Percentiles rank a stretch among this genome's conserved stretches.
phyloP scores from a whole-genome alignment of 2,329 filamentous ascomycete species.

The Colletotrichum navitas region DNA sequence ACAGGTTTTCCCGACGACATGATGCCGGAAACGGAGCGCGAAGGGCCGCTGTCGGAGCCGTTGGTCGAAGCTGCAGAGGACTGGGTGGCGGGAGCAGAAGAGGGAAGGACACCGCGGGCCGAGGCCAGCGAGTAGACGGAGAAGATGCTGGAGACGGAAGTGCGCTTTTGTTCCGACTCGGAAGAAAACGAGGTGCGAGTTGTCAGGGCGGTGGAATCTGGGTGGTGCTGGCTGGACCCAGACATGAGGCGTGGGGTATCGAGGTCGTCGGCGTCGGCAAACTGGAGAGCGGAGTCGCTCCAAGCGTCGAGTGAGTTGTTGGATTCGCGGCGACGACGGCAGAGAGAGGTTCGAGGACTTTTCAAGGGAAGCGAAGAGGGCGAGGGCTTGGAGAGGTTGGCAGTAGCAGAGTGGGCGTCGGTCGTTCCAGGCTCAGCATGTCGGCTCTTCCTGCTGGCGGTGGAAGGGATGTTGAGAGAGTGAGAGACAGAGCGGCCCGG shows the following conservation, averaged over 20 bases:
- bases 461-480: conserved; percentile 60
- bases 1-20: conserved; percentile 60
- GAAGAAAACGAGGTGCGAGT: conserved; percentile 64
- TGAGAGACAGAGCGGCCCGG: conserved; percentile 48
- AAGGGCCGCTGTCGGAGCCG: conserved; percentile 62
- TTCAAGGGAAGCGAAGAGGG: conserved; percentile 58
- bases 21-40: conserved; percentile 60
- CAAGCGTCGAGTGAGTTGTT: conserved; percentile 54
- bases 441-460: conserved; percentile 67
- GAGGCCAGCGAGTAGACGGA: conserved; percentile 79
- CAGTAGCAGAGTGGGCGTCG: conserved; percentile 67
- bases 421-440: conserved; percentile 71
- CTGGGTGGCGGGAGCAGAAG: conserved; percentile 65
- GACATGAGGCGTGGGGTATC: conserved; percentile 62
- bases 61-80: conserved; percentile 66
- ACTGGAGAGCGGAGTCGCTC: conserved; percentile 57
- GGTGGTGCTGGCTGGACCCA: conserved; percentile 48
- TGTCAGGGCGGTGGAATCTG: conserved; percentile 51
- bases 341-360: conserved; percentile 56
- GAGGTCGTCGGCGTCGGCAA: conserved; percentile 61
- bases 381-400: conserved; percentile 75
- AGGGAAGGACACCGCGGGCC: conserved; percentile 60
- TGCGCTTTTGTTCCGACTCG: conserved; percentile 70
- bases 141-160: conserved; percentile 80
- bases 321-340: conserved; percentile 60